These are phyloP conservation scores for Sinapis alba DNA, from an alignment of 441 rosid genomes.

Conservation along the genomic window DNA sequence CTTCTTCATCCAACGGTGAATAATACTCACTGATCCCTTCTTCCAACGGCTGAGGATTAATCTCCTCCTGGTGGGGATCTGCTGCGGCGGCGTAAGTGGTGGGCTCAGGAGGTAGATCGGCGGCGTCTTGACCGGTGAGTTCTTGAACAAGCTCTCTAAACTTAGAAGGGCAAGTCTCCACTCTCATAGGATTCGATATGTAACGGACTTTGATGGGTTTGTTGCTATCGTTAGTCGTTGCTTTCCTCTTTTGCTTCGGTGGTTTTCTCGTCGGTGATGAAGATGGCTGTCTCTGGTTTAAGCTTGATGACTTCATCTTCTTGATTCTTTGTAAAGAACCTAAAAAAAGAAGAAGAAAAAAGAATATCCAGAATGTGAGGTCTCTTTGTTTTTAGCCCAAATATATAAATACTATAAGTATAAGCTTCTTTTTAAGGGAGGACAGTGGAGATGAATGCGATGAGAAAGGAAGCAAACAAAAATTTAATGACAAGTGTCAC, in stretches of 20 bases:
- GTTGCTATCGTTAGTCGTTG: not conserved
- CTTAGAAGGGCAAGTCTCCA: conserved; percentile 60
- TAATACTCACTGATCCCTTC: conserved; percentile 13
- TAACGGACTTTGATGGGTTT: conserved; percentile 64
- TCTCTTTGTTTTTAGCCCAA: conserved; percentile 4
- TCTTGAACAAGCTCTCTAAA: conserved; percentile 77
- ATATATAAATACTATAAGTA: conserved; percentile 5
- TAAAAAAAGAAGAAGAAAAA: not conserved
- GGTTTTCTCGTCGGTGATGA: conserved; percentile 8
- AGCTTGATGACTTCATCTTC: conserved; percentile 28
- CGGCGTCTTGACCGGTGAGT: conserved; percentile 74
- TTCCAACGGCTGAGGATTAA: conserved; percentile 4
- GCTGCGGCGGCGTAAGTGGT: conserved; percentile 8
- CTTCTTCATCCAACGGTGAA: conserved; percentile 23
- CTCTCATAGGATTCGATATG: conserved; percentile 77
- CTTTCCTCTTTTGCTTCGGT: conserved; percentile 24
- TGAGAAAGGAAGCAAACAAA: conserved; percentile 11
- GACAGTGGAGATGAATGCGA: not conserved
- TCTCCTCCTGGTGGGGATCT: conserved; percentile 17
- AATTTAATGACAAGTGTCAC: conserved; percentile 9
- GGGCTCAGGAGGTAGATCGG: conserved; percentile 31
- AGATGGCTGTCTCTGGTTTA: conserved; percentile 9
- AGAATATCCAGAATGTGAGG: not conserved
- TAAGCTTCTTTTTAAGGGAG: not conserved
- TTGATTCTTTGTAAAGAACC: not conserved